A percentile compares a stretch with the other conserved stretches of the same genome.
Evolutionary conservation across 129 eudicot species (phyloP).

Genomic region (Tanacetum coccineum): DNA sequence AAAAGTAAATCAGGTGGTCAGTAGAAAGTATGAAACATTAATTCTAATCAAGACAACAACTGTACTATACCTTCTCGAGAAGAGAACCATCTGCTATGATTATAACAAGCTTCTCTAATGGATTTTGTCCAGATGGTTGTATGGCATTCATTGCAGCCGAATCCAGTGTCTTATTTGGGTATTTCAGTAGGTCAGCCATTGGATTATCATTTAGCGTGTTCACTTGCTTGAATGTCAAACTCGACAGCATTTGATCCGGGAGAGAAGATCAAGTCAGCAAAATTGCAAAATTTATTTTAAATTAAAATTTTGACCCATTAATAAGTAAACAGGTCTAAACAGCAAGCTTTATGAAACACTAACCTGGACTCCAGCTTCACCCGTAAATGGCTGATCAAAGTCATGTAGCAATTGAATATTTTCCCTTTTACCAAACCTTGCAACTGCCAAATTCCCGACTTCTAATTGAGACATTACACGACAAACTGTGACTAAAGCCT

Average conservation of each 20-base stretch:
- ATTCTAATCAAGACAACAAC: neutral
- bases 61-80: slow-evolving; percentile 55
- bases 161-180: slow-evolving; percentile 67
- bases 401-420: slow-evolving; percentile 75
- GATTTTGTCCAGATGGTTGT: slow-evolving; percentile 82
- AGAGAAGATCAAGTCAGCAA: slow-evolving; percentile 11
- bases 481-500: slow-evolving; percentile 93
- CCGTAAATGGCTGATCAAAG: slow-evolving; percentile 81
- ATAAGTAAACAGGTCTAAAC: neutral
- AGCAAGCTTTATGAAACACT: slow-evolving; percentile 3
- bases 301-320: too few relatives aligned
- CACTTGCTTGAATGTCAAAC: slow-evolving; percentile 89
- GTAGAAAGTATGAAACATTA: slow-evolving; percentile 2
- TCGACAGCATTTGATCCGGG: slow-evolving; percentile 76
- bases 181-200: slow-evolving; percentile 79
- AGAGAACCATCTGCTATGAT: slow-evolving; percentile 93
- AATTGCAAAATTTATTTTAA: neutral
- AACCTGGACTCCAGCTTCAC: slow-evolving; percentile 87
- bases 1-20: neutral
- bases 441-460: slow-evolving; percentile 86
- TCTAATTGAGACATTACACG: slow-evolving; percentile 96
- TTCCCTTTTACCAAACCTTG: slow-evolving; percentile 85
- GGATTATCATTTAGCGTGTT: slow-evolving; percentile 86
- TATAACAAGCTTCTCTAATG: slow-evolving; percentile 87
- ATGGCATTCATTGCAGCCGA: slow-evolving; percentile 67